Conservation (phyloP, 2,329 filamentous ascomycete genomes). For the Neofusicoccum ribis region DNA sequence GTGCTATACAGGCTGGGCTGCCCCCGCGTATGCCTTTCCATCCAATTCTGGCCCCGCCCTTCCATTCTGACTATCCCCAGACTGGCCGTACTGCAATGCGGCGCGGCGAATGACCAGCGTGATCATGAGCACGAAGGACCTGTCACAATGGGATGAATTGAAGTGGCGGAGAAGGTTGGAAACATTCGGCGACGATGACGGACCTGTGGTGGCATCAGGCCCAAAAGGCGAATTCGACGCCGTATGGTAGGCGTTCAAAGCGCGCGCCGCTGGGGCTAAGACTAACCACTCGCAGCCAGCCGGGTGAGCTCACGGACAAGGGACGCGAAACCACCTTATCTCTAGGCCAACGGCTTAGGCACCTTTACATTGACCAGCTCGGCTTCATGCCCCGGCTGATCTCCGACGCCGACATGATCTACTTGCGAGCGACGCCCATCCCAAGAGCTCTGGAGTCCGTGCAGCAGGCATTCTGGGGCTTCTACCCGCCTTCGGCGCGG, state of each 20-base stretch:
- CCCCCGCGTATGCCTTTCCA: slow-evolving; percentile 43
- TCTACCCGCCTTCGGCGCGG: slow-evolving; percentile 47
- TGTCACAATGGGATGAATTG: slow-evolving; percentile 58
- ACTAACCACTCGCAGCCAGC: slow-evolving; percentile 32
- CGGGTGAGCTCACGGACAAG: slow-evolving; percentile 52
- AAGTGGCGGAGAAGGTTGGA: slow-evolving; percentile 74
- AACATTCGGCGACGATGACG: slow-evolving; percentile 68
- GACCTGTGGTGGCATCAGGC: slow-evolving; percentile 67
- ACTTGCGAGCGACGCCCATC: slow-evolving; percentile 51
- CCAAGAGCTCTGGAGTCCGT: slow-evolving; percentile 52
- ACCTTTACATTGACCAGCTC: slow-evolving; percentile 53
- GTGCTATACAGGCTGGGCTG: slow-evolving; percentile 46
- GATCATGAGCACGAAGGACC: slow-evolving; percentile 56
- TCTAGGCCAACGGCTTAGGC: slow-evolving; percentile 49
- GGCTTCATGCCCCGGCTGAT: slow-evolving; percentile 49
- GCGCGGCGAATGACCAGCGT: slow-evolving; percentile 69
- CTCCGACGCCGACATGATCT: slow-evolving; percentile 44
- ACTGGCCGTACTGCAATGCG: slow-evolving; percentile 89
- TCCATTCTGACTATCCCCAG: slow-evolving; percentile 32
- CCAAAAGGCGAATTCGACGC: slow-evolving; percentile 70
- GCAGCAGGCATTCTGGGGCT: slow-evolving; percentile 51
- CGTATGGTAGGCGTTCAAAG: slow-evolving; percentile 65
- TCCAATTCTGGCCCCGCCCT: slow-evolving; percentile 24
- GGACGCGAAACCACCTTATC: slow-evolving; percentile 52
- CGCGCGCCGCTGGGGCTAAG: no score